Percentiles rank a stretch among this genome's conserved stretches.
Conservation (phyloP, 371 early-diverging fungal genomes). For the Mucor racemosus region DNA sequence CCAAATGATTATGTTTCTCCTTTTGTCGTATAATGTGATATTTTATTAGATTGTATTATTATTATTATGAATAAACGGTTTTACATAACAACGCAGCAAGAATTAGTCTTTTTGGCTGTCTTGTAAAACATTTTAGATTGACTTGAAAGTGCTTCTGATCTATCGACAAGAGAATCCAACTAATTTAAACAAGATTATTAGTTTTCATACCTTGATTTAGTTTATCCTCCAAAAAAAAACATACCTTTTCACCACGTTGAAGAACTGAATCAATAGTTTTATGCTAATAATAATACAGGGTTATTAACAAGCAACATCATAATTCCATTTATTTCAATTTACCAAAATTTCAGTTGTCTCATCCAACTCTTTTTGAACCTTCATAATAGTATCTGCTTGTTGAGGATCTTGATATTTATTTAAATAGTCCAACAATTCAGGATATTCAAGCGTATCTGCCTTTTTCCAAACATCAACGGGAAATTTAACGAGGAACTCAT, state of each 20-base stretch:
- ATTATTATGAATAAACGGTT: not conserved
- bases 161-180: conserved; percentile 92
- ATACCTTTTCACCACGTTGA: conserved; percentile 92
- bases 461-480: conserved; percentile 64
- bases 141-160: conserved; percentile 86
- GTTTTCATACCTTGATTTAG: not conserved
- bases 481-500: conserved; percentile 83
- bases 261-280: conserved; percentile 97
- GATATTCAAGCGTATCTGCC: conserved; percentile 56
- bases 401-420: conserved; percentile 91
- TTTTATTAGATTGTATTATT: not conserved
- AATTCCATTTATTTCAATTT: conserved; percentile 16
- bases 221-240: no score
- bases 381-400: conserved; percentile 92
- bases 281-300: conserved; percentile 57
- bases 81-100: conserved; percentile 80
- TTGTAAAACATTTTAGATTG: conserved; percentile 98
- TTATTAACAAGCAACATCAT: not conserved
- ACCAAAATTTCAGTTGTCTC: conserved; percentile 96
- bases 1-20: not conserved
- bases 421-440: conserved; percentile 77
- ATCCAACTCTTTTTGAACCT: conserved; percentile 97
- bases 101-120: conserved; percentile 97
- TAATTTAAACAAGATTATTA: conserved; percentile 5
- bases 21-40: not conserved